A percentile compares a stretch with the other conserved stretches of the same genome.
These are phyloP conservation scores for Naematelia aurantialba DNA, from an alignment of 768 basidiomycete species.

Conservation along the genomic window DNA sequence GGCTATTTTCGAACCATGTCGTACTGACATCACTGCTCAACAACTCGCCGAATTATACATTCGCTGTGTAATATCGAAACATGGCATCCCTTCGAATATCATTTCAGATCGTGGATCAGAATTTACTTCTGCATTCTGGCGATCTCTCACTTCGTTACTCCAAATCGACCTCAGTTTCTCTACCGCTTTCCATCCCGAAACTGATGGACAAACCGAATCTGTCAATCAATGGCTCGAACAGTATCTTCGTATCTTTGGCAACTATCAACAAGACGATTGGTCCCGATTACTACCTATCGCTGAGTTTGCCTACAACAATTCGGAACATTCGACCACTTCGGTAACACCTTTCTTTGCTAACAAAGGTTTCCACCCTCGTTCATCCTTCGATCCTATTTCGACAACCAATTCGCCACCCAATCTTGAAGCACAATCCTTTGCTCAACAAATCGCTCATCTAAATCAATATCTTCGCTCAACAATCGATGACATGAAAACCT, in stretches of 20 bases:
- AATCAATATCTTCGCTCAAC: not conserved
- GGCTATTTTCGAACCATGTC: slow-evolving; percentile 54
- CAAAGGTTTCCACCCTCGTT: slow-evolving; percentile 14
- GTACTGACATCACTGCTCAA: slow-evolving; percentile 37
- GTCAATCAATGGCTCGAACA: slow-evolving; percentile 7
- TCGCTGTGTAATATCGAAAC: slow-evolving; percentile 17
- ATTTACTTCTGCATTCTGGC: slow-evolving; percentile 47
- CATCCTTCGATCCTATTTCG: not conserved
- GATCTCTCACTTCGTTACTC: slow-evolving; percentile 41
- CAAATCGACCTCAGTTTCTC: slow-evolving; percentile 49
- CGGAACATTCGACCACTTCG: slow-evolving; percentile 7
- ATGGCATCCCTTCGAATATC: slow-evolving; percentile 39
- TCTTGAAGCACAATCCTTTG: not conserved
- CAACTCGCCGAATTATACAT: slow-evolving; percentile 32
- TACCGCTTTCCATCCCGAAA: slow-evolving; percentile 56
- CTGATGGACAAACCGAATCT: slow-evolving; percentile 51
- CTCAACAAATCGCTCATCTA: not conserved
- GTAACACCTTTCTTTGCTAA: slow-evolving; percentile 16
- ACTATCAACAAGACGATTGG: slow-evolving; percentile 50
- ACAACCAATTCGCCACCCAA: not conserved
- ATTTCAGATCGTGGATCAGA: slow-evolving; percentile 38
- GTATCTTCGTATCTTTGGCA: slow-evolving; percentile 10
- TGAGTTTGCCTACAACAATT: slow-evolving; percentile 17
- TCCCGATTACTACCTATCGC: slow-evolving; percentile 43
- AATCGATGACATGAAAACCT: slow-evolving; percentile 26